Percentiles rank a stretch among this genome's conserved stretches.
phyloP scores from a whole-genome alignment of 192 early-diverging fungal genomes.

The Backusella australiensis region DNA sequence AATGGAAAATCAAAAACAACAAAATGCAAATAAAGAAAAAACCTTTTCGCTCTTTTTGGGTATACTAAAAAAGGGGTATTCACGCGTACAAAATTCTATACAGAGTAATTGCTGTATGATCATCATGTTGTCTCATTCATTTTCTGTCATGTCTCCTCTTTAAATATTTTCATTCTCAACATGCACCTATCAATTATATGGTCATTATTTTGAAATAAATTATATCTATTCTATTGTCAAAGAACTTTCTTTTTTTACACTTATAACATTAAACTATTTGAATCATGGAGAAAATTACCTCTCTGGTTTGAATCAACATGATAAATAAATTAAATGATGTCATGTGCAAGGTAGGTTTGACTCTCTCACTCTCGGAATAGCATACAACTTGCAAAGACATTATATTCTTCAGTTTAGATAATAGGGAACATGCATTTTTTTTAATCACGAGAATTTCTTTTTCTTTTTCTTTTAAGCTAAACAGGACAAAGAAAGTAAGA shows the following conservation, averaged over 20 bases:
- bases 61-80: background rate
- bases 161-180: background rate
- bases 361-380: background rate
- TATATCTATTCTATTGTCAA: background rate
- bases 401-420: background rate
- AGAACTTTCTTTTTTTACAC: background rate
- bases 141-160: background rate
- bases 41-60: background rate
- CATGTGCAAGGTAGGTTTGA: background rate
- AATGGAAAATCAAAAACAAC: conserved; percentile 5
- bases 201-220: too few species aligned
- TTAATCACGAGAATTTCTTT: background rate
- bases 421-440: background rate
- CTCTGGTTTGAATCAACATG: background rate
- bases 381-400: background rate
- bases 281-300: background rate
- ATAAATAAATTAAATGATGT: background rate
- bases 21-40: conserved; percentile 6
- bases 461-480: background rate
- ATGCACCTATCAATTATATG: background rate
- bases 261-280: background rate
- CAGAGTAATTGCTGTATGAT: background rate
- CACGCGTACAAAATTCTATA: conserved; percentile 3
- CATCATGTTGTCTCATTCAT: conserved; percentile 1
- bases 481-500: background rate